Base-by-base conservation (phyloP, 176 grass and related monocot genomes). In the Oryza glumipatula region DNA sequence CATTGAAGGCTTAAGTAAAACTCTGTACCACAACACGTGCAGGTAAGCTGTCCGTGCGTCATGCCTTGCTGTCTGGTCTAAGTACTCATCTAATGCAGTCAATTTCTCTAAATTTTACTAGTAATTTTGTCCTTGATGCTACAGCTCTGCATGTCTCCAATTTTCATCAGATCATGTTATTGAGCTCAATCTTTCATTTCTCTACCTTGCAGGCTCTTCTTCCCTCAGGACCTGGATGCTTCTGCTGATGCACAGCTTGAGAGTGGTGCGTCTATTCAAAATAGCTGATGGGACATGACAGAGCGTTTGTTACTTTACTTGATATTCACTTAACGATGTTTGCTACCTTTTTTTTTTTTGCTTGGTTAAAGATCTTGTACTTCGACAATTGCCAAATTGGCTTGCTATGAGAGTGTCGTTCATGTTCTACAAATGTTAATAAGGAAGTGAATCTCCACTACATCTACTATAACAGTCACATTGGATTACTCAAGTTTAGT, bases 1-100 rank as follows among this genome's bases (percentile, higher is more conserved):
- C 83, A 77, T 92, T 89, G 91, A 92, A 45, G 76, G 82, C 69
- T 73, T 98, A 38, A 92, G 96, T 83, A 98, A 94, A 90, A 87
- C 88, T 74, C 48, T 98, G 22, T 95, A 95, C 86, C 91, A 92
- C 47, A 98, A 98, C 83, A 98, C 96, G 17, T 94, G 93, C 93
- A 95, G 88, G 96, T 95, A 83, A 87, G 38, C 7, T 76, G n/a
- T 81, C 45, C 49, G 7, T 76, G 65, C 67, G 45, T 33, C 71
- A 84, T 76, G 14, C 22, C 47, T 21, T 21, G 54, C 54, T 88
- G n/a, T 11, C 4, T 70, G 28, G n/a, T 80, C 7, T 63, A 60
- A 32, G 28, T 23, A 48, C 43, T 45, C 51, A 16, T 72, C n/a
- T 65, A 67, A 73, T 41, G 22, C 22, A 46, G 0, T 13, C 41